These are phyloP conservation scores for Daldinia grandis DNA, from an alignment of 495 filamentous ascomycete species.

Conservation along the genomic window DNA sequence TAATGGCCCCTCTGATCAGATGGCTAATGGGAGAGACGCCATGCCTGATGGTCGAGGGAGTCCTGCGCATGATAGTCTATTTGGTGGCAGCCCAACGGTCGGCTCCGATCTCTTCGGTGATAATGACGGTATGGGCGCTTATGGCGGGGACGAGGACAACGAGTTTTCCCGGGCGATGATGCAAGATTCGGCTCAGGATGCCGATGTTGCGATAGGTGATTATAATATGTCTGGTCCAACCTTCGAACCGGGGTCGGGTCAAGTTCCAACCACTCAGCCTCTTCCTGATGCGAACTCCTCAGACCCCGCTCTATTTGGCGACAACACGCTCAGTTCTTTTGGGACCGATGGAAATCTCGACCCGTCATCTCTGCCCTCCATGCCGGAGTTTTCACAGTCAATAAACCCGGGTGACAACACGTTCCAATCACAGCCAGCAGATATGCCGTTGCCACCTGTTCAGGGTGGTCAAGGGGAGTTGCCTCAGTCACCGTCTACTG, in stretches of 20 bases:
- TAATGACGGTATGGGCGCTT: conserved; percentile 67
- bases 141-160: conserved; percentile 82
- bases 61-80: conserved; percentile 80
- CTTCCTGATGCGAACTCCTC: conserved; percentile 14
- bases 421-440: conserved; percentile 12
- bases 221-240: conserved; percentile 41
- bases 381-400: conserved; percentile 25
- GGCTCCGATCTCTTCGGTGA: conserved; percentile 69
- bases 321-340: conserved; percentile 24
- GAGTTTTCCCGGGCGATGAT: conserved; percentile 84
- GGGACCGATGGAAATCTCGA: conserved; percentile 17
- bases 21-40: conserved; percentile 40
- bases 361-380: conserved; percentile 31
- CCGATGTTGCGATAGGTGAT: conserved; percentile 51
- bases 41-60: conserved; percentile 62
- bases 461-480: conserved; percentile 17
- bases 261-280: conserved; percentile 27
- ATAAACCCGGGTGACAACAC: conserved; percentile 15
- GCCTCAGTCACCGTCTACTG: conserved; percentile 44
- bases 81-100: conserved; percentile 60
- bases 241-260: conserved; percentile 36
- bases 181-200: conserved; percentile 54
- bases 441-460: conserved; percentile 1
- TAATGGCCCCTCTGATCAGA: conserved; percentile 36
- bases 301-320: conserved; percentile 26